A percentile compares a stretch with the other conserved stretches of the same genome.
These are phyloP conservation scores for Parietaria judaica DNA, from an alignment of 306 rosid species.

Conservation along the genomic window DNA sequence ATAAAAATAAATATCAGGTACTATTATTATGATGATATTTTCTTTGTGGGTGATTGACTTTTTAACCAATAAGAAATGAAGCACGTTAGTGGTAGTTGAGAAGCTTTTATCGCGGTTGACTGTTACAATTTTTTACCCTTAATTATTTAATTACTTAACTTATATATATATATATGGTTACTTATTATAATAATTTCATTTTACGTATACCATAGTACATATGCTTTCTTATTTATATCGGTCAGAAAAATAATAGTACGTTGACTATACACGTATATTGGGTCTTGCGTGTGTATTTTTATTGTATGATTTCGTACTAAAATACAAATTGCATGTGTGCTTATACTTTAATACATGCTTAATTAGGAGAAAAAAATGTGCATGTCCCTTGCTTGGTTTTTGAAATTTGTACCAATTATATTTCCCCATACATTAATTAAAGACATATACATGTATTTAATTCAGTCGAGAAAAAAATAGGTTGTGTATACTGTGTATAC, in stretches of 20 bases:
- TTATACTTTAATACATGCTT: background rate
- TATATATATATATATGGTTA: too few relatives aligned
- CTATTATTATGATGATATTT: background rate
- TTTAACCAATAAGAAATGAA: background rate
- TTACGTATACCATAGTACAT: too few relatives aligned
- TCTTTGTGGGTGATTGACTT: background rate
- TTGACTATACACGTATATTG: background rate
- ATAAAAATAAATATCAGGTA: background rate
- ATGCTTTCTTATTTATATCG: background rate
- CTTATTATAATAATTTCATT: too few relatives aligned
- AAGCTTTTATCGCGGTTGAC: conserved; percentile 3
- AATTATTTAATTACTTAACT: too few relatives aligned
- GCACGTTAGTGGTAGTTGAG: conserved; percentile 5
- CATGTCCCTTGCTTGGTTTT: background rate
- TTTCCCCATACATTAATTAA: background rate
- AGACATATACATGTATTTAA: too few relatives aligned
- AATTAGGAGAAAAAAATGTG: background rate
- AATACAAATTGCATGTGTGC: background rate
- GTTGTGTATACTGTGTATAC: too few relatives aligned
- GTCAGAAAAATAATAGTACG: background rate
- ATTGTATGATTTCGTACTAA: background rate
- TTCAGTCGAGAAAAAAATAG: too few relatives aligned
- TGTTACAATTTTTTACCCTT: background rate
- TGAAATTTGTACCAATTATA: background rate
- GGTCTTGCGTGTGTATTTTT: background rate